A percentile compares a stretch with the other conserved stretches of the same genome.
Evolutionary conservation across 352 stramenopile species (phyloP).

Genomic region (Phytophthora agathidicida): DNA sequence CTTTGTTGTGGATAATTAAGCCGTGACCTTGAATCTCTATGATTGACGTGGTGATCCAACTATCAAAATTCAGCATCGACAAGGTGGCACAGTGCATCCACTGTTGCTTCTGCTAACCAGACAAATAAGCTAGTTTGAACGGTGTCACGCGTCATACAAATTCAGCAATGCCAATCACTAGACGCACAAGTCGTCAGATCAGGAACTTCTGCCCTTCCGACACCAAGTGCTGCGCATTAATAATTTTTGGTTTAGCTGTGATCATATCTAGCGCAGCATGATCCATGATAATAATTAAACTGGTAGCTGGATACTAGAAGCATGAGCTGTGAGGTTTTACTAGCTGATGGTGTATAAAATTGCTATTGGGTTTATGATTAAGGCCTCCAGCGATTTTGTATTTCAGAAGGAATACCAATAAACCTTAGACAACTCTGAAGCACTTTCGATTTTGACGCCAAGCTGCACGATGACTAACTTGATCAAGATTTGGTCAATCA

Average conservation of each 20-base stretch:
- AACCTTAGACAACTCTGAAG: too few relatives aligned
- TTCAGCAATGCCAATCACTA: conserved; percentile 12
- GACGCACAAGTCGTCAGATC: conserved; percentile 7
- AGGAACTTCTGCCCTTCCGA: conserved; percentile 15
- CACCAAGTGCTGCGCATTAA: too few relatives aligned
- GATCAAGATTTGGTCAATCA: neutral
- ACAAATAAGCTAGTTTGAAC: conserved; percentile 9
- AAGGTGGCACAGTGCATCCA: conserved; percentile 2
- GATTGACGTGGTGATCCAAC: neutral
- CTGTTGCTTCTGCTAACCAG: conserved; percentile 2
- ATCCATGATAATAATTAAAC: too few relatives aligned
- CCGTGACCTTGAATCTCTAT: conserved; percentile 9
- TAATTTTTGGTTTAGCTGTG: too few relatives aligned
- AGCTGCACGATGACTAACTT: neutral
- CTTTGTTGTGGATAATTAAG: neutral
- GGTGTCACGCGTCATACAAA: conserved; percentile 12
- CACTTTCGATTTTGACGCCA: neutral
- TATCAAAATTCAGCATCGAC: neutral
- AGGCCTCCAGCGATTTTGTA: too few relatives aligned
- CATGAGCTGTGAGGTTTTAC: too few relatives aligned
- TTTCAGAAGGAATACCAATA: too few relatives aligned
- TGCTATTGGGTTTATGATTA: too few relatives aligned
- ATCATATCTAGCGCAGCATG: too few relatives aligned
- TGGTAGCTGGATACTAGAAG: too few relatives aligned
- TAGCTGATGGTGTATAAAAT: too few relatives aligned